phyloP scores from a whole-genome alignment of 2,329 filamentous ascomycete genomes.

The Talaromyces funiculosus region DNA sequence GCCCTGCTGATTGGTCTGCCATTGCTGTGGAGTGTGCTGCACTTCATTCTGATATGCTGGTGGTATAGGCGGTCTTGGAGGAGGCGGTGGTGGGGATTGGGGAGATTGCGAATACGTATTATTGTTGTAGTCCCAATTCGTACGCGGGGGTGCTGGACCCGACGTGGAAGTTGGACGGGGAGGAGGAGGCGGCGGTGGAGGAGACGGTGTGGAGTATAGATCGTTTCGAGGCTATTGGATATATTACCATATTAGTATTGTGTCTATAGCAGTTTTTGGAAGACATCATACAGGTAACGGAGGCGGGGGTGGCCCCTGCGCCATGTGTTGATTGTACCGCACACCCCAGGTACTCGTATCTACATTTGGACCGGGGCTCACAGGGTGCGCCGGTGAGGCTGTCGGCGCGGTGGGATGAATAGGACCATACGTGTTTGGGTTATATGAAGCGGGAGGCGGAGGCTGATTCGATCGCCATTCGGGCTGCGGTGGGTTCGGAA shows the following conservation, averaged over 20 bases:
- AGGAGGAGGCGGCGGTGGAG: neutral
- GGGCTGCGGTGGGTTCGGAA: constrained; percentile 28
- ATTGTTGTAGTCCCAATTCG: constrained; percentile 16
- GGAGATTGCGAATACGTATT: neutral
- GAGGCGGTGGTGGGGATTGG: constrained; percentile 20
- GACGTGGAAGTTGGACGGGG: constrained; percentile 5
- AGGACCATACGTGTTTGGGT: constrained; percentile 31
- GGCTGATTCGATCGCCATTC: constrained; percentile 30
- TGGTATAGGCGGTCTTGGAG: constrained; percentile 40
- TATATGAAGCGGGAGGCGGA: constrained; percentile 23
- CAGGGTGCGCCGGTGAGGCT: constrained; percentile 19
- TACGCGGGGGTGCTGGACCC: neutral
- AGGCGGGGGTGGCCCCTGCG: constrained; percentile 22
- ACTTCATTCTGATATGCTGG: constrained; percentile 31
- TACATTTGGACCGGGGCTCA: constrained; percentile 16
- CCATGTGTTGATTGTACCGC: constrained; percentile 33
- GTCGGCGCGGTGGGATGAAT: constrained; percentile 22
- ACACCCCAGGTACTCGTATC: constrained; percentile 41
- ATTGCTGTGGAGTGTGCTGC: constrained; percentile 22
- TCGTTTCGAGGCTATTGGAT: constrained; percentile 8
- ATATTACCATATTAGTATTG: neutral
- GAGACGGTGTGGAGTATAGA: constrained; percentile 5
- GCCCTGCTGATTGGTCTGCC: constrained; percentile 22
- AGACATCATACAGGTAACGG: constrained; percentile 32
- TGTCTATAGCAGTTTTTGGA: neutral